Percentiles rank a stretch among this genome's conserved stretches.
phyloP scores from a whole-genome alignment of 2,329 filamentous ascomycete species.

The Colletotrichum sp. region DNA sequence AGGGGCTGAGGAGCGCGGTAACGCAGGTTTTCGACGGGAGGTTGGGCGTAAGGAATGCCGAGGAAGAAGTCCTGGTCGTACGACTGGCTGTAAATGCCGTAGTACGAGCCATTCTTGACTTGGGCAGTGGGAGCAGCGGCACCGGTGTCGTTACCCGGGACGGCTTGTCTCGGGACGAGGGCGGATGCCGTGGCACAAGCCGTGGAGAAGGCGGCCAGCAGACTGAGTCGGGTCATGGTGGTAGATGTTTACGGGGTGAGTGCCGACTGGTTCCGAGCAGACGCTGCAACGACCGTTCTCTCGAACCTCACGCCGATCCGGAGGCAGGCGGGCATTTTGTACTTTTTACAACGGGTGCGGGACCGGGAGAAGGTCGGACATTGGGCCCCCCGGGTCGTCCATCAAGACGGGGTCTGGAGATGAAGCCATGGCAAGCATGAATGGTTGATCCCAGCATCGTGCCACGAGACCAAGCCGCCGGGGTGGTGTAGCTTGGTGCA shows the following conservation, averaged over 20 bases:
- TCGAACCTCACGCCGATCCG: background rate
- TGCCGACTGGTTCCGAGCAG: background rate
- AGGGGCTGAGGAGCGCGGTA: constrained; percentile 57
- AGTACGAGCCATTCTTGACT: constrained; percentile 35
- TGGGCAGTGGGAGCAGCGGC: constrained; percentile 6
- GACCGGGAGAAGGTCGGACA: constrained; percentile 1
- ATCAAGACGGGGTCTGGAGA: constrained; percentile 1
- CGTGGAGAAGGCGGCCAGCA: constrained; percentile 3
- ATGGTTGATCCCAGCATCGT: background rate
- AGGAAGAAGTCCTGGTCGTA: constrained; percentile 58
- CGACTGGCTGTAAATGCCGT: constrained; percentile 40
- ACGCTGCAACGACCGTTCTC: background rate
- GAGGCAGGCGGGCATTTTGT: background rate
- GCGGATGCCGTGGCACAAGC: constrained; percentile 11
- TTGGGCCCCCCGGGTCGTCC: background rate
- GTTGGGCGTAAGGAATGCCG: constrained; percentile 61
- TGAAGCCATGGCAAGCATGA: constrained; percentile 5
- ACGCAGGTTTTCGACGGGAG: constrained; percentile 55
- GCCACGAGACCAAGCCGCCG: constrained; percentile 12
- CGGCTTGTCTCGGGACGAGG: constrained; percentile 8
- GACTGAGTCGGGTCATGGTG: constrained; percentile 9
- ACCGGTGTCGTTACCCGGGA: background rate
- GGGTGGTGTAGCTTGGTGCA: background rate
- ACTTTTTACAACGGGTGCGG: background rate
- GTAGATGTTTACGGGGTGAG: background rate